These are phyloP conservation scores for Elsinoe ampelina DNA, from an alignment of 2,329 filamentous ascomycete species.

Conservation along the genomic window DNA sequence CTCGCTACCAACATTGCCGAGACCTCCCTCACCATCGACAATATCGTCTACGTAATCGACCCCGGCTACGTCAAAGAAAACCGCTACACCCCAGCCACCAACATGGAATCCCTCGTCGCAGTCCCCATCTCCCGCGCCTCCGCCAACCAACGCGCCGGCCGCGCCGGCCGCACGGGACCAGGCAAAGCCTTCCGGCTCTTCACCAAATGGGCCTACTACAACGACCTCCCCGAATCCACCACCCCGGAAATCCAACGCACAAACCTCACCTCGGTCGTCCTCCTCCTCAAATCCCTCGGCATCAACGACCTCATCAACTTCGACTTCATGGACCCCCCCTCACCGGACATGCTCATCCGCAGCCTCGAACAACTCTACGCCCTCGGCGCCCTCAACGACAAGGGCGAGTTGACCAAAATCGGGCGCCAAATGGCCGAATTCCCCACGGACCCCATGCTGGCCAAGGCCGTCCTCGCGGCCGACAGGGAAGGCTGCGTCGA, in stretches of 20 bases:
- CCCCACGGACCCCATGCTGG: constrained; percentile 83
- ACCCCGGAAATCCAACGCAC: constrained; percentile 89
- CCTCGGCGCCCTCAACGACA: constrained; percentile 77
- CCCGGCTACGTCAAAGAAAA: constrained; percentile 94
- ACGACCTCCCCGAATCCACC: constrained; percentile 86
- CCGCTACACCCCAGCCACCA: constrained; percentile 79
- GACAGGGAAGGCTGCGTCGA: constrained; percentile 89
- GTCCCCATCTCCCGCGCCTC: constrained; percentile 86
- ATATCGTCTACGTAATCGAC: constrained; percentile 93
- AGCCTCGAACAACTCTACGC: constrained; percentile 87
- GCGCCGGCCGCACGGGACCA: constrained; percentile 82
- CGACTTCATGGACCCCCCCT: constrained; percentile 91
- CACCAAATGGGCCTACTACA: constrained; percentile 78
- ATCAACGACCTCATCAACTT: constrained; percentile 91
- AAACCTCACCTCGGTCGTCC: constrained; percentile 73
- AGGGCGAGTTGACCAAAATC: constrained; percentile 79
- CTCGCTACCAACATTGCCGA: constrained; percentile 96
- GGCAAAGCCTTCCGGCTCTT: constrained; percentile 92
- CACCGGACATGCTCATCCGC: constrained; percentile 78
- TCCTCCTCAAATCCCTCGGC: constrained; percentile 79
- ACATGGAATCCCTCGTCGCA: constrained; percentile 85
- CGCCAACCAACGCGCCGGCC: constrained; percentile 84
- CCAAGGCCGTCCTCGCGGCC: constrained; percentile 78
- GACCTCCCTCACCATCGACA: constrained; percentile 89
- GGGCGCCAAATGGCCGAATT: constrained; percentile 95